A percentile compares a stretch with the other conserved stretches of the same genome.
Conservation (phyloP, 768 basidiomycete genomes). For the Boletus reticulatus region DNA sequence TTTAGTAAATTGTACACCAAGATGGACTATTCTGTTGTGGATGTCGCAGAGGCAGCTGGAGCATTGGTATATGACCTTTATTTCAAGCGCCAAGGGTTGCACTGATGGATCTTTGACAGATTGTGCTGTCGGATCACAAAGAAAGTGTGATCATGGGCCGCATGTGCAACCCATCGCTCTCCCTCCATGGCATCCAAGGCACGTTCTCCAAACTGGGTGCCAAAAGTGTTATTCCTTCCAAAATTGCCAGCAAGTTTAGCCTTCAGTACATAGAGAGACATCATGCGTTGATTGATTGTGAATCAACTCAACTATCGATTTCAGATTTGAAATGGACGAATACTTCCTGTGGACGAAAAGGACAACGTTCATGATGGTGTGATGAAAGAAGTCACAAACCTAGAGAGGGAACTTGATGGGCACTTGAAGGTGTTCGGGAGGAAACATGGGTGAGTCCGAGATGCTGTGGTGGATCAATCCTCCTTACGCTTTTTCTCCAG, state of each 20-base stretch:
- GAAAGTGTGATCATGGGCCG: conserved; percentile 83
- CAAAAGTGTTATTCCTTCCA: conserved; percentile 95
- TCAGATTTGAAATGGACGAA: too few relatives aligned
- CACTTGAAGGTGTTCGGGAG: too few relatives aligned
- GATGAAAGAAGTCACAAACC: too few relatives aligned
- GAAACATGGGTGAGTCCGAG: too few relatives aligned
- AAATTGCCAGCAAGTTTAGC: conserved; percentile 89
- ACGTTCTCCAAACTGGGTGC: conserved; percentile 77
- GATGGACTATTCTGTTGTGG: conserved; percentile 69
- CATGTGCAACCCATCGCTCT: conserved; percentile 88
- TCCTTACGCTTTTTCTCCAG: too few relatives aligned
- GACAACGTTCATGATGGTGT: too few relatives aligned
- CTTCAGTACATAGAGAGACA: conserved; percentile 59
- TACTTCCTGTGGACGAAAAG: too few relatives aligned
- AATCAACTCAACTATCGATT: not conserved
- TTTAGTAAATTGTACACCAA: conserved; percentile 64
- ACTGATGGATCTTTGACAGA: conserved; percentile 22
- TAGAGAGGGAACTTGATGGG: too few relatives aligned
- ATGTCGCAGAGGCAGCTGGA: conserved; percentile 78
- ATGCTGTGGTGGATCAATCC: too few relatives aligned
- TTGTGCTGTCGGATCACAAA: conserved; percentile 77
- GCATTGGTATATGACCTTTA: conserved; percentile 33
- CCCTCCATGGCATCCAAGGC: conserved; percentile 93
- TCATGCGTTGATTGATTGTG: not conserved
- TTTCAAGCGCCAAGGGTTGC: not conserved